Percentiles rank a stretch among this genome's conserved stretches.
Evolutionary conservation across 2,329 filamentous ascomycete genomes (phyloP).

Genomic region (Leptodontidium sp.): DNA sequence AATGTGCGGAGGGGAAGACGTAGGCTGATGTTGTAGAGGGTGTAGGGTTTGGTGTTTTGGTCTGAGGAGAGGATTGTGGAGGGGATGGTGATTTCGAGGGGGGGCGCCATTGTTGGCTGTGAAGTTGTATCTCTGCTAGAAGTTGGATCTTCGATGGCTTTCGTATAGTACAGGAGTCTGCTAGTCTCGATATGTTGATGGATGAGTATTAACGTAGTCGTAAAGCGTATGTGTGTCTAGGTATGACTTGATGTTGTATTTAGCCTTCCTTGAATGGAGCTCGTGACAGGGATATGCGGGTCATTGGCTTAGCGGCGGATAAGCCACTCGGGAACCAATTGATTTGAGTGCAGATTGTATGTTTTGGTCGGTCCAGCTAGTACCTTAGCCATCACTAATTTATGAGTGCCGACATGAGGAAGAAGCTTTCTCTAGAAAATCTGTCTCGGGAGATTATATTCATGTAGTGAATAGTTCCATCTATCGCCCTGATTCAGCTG

Average conservation of each 20-base stretch:
- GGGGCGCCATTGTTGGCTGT: conserved; percentile 62
- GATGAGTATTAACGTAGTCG: neutral
- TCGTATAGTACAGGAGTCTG: neutral
- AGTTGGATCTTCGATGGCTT: neutral
- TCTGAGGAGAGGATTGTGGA: conserved; percentile 32
- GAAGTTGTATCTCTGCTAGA: neutral
- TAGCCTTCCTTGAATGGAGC: conserved; percentile 19
- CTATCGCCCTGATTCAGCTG: too few species aligned
- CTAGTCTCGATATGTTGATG: neutral
- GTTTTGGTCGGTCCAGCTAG: neutral
- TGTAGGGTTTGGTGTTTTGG: conserved; percentile 66
- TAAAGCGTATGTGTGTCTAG: neutral
- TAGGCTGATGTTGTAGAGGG: conserved; percentile 80
- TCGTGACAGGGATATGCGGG: conserved; percentile 27
- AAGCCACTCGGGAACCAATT: conserved; percentile 7
- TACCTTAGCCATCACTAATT: neutral
- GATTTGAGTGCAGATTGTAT: neutral
- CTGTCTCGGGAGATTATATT: neutral
- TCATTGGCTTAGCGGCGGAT: neutral
- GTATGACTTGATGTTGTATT: conserved; percentile 21
- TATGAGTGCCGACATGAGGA: neutral
- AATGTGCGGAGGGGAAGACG: conserved; percentile 79
- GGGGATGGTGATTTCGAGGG: conserved; percentile 63
- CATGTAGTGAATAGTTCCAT: too few species aligned
- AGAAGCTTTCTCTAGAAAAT: neutral